Percentiles rank a stretch among this genome's conserved stretches.
Conservation (phyloP, 148 eudicot genomes). For the Bassia scoparia region DNA sequence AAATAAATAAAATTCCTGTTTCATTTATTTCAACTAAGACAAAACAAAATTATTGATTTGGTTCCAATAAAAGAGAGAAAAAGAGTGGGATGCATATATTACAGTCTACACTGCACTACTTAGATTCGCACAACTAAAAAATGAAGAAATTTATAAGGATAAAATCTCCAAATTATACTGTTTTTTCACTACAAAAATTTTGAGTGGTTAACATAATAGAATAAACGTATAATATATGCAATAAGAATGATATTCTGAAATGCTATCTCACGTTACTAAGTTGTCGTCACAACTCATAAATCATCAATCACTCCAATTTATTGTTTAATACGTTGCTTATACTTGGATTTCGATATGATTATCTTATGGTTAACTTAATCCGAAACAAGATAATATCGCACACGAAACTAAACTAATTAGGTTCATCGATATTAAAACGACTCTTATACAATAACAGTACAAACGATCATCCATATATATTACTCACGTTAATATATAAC, state of each 20-base stretch:
- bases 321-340: conserved; percentile 11
- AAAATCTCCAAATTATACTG: not conserved
- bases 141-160: not conserved
- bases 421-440: too few species aligned
- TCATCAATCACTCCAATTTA: not conserved
- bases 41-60: conserved; percentile 2
- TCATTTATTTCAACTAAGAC: not conserved
- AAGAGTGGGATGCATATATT: not conserved
- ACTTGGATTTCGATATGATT: too few species aligned
- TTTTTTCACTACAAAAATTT: not conserved
- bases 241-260: conserved; percentile 11
- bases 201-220: conserved; percentile 10
- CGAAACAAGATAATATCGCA: too few species aligned
- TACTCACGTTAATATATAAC: too few species aligned
- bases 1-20: not conserved
- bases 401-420: too few species aligned
- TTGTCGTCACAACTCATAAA: conserved; percentile 37
- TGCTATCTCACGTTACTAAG: conserved; percentile 49
- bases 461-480: too few species aligned
- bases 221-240: not conserved
- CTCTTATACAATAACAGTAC: too few species aligned
- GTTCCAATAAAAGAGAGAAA: not conserved
- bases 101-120: conserved; percentile 4
- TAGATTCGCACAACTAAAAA: conserved; percentile 11
- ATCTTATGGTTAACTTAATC: too few species aligned